A percentile compares a stretch with the other conserved stretches of the same genome.
Evolutionary conservation across 1,284 basidiomycete species (phyloP).

Genomic region (Cryptococcus jaspeensis): DNA sequence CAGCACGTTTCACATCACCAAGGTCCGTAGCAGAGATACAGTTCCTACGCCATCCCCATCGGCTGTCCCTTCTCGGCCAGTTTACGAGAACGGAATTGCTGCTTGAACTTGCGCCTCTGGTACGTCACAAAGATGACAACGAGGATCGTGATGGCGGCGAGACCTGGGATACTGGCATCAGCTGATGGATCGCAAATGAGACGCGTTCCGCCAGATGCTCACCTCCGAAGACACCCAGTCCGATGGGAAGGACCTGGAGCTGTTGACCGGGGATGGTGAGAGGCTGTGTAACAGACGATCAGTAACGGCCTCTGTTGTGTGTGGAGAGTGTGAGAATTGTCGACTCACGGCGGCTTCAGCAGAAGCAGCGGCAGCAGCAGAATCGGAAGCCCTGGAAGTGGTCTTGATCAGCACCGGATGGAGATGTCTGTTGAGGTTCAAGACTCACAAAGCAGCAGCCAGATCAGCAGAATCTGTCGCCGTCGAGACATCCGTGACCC

Average conservation of each 20-base stretch:
- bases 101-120: slow-evolving; percentile 25
- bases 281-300: slow-evolving; percentile 11
- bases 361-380: slow-evolving; percentile 5
- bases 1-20: too few relatives aligned
- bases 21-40: too few relatives aligned
- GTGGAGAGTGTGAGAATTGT: background rate
- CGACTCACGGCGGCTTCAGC: slow-evolving; percentile 5
- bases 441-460: too few relatives aligned
- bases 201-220: slow-evolving; percentile 4
- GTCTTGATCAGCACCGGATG: too few relatives aligned
- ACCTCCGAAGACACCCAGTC: slow-evolving; percentile 32
- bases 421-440: too few relatives aligned
- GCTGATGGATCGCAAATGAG: background rate
- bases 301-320: too few relatives aligned
- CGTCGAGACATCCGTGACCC: too few relatives aligned
- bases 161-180: slow-evolving; percentile 8
- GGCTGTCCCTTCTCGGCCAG: slow-evolving; percentile 21
- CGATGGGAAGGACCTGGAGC: slow-evolving; percentile 31
- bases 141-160: slow-evolving; percentile 23
- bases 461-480: too few relatives aligned
- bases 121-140: slow-evolving; percentile 28
- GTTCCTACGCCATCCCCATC: slow-evolving; percentile 8
- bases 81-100: slow-evolving; percentile 26
- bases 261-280: slow-evolving; percentile 25
- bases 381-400: background rate